Evolutionary conservation across 768 basidiomycete genomes (phyloP), one percentile per base, ranked within the genome.

Genomic region (Artomyces pyxidatus): DNA sequence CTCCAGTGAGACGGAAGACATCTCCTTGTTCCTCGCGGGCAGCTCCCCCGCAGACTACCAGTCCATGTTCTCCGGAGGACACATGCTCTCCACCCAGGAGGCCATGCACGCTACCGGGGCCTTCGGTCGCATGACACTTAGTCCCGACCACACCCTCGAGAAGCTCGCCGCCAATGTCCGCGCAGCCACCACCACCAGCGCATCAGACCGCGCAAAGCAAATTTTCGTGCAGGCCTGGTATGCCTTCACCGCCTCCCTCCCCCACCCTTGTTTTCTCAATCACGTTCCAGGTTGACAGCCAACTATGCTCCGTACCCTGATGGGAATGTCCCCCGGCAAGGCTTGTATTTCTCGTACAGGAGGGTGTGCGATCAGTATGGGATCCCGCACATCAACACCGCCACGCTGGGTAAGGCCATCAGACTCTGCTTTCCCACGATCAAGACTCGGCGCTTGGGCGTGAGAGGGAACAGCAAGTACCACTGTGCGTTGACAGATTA

Each of bases 401-500:
- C 93, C 57, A 92, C 92, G 1, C 76, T 96, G 59, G 93, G 93
- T 53, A 96, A 96, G 67, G 91, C 92, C 40, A 92, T 96, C 61
- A 78, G 91, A 54, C 78, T 88, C 47, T 93, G 90, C 65, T 96
- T 92, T 70, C 89, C 89, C 42, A 88, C 86, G 54, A 93, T 96
- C 76, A 94, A 92, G 77, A 95, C 93, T 44, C 76, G 93, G 57
- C 85, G 93, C 50, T 68, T 96, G 51, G 93, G 93, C 51, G 90
- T 90, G 51, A 73, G 93, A 68, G 92, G 92, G 44, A 93, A 95
- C 72, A 90, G 88, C 71, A 94, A 93, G 76, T 95, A 95, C 69
- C 91, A 94, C 68, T 95, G 89, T 91, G 56, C 56, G 84, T 73
- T 62, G 60, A 67, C 51, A 57, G 66, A 65, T 59, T 44, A 54